phyloP scores from a whole-genome alignment of 1,139 yeast species.

The Nakaseomyces nivariensis region DNA sequence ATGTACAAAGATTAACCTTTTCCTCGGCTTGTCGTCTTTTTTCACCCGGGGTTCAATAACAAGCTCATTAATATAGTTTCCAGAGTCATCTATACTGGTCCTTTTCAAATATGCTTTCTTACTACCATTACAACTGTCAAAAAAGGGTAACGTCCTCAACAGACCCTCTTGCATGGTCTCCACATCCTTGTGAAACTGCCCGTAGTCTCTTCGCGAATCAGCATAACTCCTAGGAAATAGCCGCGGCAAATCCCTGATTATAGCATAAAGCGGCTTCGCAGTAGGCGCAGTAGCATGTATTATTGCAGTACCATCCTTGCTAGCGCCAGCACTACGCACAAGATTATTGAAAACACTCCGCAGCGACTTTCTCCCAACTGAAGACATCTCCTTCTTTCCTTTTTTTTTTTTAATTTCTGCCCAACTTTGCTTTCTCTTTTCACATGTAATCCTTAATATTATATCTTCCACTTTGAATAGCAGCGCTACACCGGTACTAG shows the following conservation, averaged over 20 bases:
- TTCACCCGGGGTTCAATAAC: constrained; percentile 39
- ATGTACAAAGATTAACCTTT: constrained; percentile 56
- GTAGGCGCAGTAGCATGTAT: constrained; percentile 17
- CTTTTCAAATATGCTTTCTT: constrained; percentile 29
- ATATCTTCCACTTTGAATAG: neutral
- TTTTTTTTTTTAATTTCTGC: neutral
- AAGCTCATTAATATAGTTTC: constrained; percentile 53
- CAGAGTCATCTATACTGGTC: constrained; percentile 34
- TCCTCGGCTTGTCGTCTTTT: neutral
- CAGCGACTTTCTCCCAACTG: neutral
- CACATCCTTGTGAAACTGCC: constrained; percentile 11
- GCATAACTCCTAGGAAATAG: constrained; percentile 48
- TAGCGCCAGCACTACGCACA: neutral
- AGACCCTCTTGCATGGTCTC: constrained; percentile 43
- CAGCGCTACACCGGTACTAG: neutral
- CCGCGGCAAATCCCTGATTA: constrained; percentile 28
- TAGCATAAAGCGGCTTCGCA: constrained; percentile 22
- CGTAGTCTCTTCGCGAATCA: constrained; percentile 46
- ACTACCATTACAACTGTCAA: constrained; percentile 19
- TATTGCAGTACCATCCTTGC: neutral
- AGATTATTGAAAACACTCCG: neutral
- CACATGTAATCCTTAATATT: too few species aligned
- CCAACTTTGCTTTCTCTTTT: too few species aligned
- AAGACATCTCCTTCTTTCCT: neutral
- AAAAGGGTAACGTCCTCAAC: constrained; percentile 33